Evolutionary conservation across 352 stramenopile species (phyloP).

Genomic region (Phytopythium mirpurense): DNA sequence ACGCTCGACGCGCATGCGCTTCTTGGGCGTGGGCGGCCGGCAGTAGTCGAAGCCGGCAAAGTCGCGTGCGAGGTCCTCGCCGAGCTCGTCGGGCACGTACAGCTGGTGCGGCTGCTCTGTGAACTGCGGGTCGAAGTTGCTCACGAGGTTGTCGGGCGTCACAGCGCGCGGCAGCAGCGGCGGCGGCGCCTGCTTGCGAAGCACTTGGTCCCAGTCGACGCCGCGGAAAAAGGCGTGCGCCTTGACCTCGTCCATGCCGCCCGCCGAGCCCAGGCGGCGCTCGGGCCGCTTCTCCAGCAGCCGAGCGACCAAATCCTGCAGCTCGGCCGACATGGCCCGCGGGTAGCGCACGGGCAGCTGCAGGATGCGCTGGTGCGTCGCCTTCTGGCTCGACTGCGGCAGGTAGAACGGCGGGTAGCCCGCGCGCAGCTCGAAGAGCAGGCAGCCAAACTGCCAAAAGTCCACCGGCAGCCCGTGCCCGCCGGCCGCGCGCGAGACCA

Average conservation of each 20-base stretch:
- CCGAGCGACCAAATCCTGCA: constrained; percentile 61
- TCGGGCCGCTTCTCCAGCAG: constrained; percentile 82
- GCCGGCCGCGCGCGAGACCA: constrained; percentile 65
- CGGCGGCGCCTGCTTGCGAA: constrained; percentile 51
- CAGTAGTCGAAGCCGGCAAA: constrained; percentile 86
- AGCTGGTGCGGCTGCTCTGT: constrained; percentile 80
- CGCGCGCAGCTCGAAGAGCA: constrained; percentile 92
- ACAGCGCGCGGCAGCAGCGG: constrained; percentile 57
- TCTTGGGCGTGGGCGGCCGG: constrained; percentile 17
- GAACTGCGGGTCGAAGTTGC: constrained; percentile 86
- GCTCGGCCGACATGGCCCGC: constrained; percentile 72
- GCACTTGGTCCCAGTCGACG: constrained; percentile 71
- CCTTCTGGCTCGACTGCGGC: constrained; percentile 84
- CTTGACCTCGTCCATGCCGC: constrained; percentile 61
- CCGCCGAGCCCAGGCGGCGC: constrained; percentile 59
- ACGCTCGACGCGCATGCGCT: background rate
- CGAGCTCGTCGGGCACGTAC: constrained; percentile 64
- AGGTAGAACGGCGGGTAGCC: constrained; percentile 92
- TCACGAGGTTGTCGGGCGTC: constrained; percentile 63
- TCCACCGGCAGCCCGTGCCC: constrained; percentile 89
- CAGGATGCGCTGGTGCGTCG: constrained; percentile 88
- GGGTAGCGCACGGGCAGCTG: constrained; percentile 84
- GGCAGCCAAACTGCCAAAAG: constrained; percentile 92
- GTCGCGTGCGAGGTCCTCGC: constrained; percentile 63
- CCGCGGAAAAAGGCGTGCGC: constrained; percentile 73